Evolutionary conservation across 192 early-diverging fungal genomes (phyloP).

Genomic region (Podila clonocystis): DNA sequence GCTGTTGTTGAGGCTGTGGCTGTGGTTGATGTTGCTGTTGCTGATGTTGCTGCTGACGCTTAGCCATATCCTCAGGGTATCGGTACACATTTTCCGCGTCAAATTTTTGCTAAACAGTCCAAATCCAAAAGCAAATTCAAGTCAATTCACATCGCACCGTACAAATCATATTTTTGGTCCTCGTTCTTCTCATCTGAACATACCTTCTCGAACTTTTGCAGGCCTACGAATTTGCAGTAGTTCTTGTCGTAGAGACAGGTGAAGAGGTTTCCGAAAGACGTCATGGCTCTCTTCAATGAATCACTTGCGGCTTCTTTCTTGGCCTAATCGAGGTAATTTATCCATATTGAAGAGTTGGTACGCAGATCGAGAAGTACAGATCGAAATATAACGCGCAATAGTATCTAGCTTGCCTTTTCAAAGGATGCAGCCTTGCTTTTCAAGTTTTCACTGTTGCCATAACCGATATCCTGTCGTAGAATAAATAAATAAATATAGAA

Average conservation of each 20-base stretch:
- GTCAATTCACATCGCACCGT: too few species aligned
- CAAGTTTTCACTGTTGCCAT: conserved; percentile 80
- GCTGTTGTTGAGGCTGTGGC: background rate
- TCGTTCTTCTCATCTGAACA: background rate
- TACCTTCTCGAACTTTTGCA: conserved; percentile 26
- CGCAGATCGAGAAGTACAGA: background rate
- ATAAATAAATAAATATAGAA: background rate
- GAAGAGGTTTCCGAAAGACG: conserved; percentile 85
- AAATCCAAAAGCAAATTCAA: background rate
- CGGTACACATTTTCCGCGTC: conserved; percentile 15
- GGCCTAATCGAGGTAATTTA: conserved; percentile 54
- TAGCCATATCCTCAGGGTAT: conserved; percentile 6
- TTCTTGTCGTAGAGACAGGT: conserved; percentile 91
- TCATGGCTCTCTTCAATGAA: conserved; percentile 87
- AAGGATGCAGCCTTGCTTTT: conserved; percentile 82
- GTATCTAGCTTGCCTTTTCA: conserved; percentile 72
- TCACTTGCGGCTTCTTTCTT: conserved; percentile 94
- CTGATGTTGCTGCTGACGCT: background rate
- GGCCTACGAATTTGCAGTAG: conserved; percentile 49
- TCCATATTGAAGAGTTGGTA: background rate
- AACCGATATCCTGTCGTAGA: conserved; percentile 80
- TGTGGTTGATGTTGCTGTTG: background rate
- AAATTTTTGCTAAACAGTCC: conserved; percentile 13
- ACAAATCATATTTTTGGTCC: background rate
- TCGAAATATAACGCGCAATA: background rate